Base-by-base conservation (phyloP, 108 stramenopile species). In the Skeletonema tropicum region DNA sequence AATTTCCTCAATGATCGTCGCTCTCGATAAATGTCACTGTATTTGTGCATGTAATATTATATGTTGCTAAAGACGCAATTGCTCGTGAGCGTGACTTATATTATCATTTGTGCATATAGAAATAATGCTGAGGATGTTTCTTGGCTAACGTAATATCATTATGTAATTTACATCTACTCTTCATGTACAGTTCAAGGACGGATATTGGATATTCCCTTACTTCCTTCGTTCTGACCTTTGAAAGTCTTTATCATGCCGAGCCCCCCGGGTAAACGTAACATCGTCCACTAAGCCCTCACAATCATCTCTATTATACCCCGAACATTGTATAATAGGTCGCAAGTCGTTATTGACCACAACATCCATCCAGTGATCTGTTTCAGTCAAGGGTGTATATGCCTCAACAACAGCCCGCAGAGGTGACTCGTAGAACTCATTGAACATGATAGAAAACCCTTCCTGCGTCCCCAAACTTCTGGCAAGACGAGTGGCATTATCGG, bases 281-380 rank as follows among this genome's bases (percentile, higher is more conserved):
- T 62, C 61, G 9, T 26, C 3, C 31, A 62, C 61, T 11, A 62
- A 38, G 2, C 61, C 39, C 19, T 62, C 10, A 38, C 61, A 62
- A 0, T 13, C 61, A 19, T 36, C 11, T 8, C 19, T 19, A 38
- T 13, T 8, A 38, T 62, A 38, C 10, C 61, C 61, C 1, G 35
- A 8, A 14, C 61, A 62, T 38, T 17, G 31, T 33, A 62, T 62
- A 25, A 62, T 62, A 2, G 61, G 61, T 36, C 61, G 33, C n/a
- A 62, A 36, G 13, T 45, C 15, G 11, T 45, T 23, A 25, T 55
- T 9, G 15, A 55, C 10, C 33, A 62, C 36, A 33, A 19, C 36
- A 3, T 36, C 61, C 61, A 36, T 5, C n/a, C 52, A 8, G 23
- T 29, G 5, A 33, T 33, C 39, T 36, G 8, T 26, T 36, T 12